A percentile compares a stretch with the other conserved stretches of the same genome.
These are phyloP conservation scores for Sphagnum contortum DNA, from an alignment of 225 moss, liverwort and hornwort genomes.

Conservation along the genomic window DNA sequence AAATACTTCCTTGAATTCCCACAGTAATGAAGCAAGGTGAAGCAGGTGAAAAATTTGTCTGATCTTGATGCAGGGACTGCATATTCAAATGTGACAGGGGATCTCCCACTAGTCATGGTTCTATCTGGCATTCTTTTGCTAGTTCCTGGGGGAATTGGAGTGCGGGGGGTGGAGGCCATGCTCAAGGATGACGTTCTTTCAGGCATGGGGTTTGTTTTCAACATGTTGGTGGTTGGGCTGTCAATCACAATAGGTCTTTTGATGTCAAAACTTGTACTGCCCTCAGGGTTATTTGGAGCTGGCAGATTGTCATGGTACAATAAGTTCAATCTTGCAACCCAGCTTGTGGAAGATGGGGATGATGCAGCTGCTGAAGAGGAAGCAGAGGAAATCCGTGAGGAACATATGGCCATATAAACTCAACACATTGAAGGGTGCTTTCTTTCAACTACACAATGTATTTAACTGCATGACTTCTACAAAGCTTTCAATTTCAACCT, in stretches of 20 bases:
- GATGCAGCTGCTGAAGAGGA: constrained; percentile 9
- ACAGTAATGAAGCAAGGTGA: too few relatives aligned
- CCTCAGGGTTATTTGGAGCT: constrained; percentile 26
- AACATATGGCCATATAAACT: constrained; percentile 36
- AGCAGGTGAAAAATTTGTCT: too few relatives aligned
- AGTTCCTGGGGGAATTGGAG: constrained; percentile 89
- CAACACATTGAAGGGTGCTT: background rate
- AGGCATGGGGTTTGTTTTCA: constrained; percentile 76
- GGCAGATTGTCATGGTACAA: constrained; percentile 19
- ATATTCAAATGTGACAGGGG: constrained; percentile 55
- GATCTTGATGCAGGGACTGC: constrained; percentile 29
- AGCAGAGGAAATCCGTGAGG: constrained; percentile 14
- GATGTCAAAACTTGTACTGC: constrained; percentile 57
- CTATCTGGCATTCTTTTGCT: constrained; percentile 67
- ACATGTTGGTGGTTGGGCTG: constrained; percentile 80
- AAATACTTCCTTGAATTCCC: too few relatives aligned
- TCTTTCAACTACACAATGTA: background rate
- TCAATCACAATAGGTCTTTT: constrained; percentile 82
- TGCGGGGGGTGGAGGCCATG: constrained; percentile 66
- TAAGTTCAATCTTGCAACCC: constrained; percentile 30
- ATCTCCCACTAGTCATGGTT: constrained; percentile 71
- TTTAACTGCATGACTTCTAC: background rate
- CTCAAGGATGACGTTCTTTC: constrained; percentile 55
- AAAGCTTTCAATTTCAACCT: too few relatives aligned
- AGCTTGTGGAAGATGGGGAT: constrained; percentile 22